Conservation (phyloP, 257 asterid species). For the Nicotiana obtusifolia region DNA sequence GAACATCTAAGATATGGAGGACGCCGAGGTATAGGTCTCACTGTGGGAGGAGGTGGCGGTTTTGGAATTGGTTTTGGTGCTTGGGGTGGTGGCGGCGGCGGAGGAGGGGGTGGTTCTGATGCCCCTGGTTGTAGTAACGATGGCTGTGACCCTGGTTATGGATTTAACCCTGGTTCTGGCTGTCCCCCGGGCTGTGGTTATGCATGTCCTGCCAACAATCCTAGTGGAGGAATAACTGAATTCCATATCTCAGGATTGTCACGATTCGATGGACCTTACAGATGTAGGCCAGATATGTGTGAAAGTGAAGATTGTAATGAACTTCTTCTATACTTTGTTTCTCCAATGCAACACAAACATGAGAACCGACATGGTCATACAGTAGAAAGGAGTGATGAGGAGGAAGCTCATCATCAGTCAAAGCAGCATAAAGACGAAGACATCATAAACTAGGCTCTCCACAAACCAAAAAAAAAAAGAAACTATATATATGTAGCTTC, state of each 20-base stretch:
- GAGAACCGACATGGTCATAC: neutral
- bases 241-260: neutral
- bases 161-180: neutral
- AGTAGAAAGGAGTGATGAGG: neutral
- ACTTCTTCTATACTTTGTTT: neutral
- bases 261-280: constrained; percentile 1
- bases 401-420: neutral
- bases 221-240: neutral
- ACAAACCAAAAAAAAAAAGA: neutral
- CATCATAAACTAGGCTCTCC: neutral
- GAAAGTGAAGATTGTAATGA: neutral
- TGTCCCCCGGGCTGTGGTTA: neutral
- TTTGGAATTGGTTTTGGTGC: neutral
- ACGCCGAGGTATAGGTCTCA: neutral
- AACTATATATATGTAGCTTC: neutral
- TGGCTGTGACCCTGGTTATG: neutral
- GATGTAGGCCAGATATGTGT: constrained; percentile 8
- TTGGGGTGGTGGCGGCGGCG: neutral
- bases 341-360: neutral
- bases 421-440: neutral
- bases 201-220: neutral
- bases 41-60: neutral
- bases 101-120: neutral
- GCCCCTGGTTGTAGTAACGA: neutral
- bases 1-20: neutral